Evolutionary conservation across 345 rosid species (phyloP).

Genomic region (Bruguiera sexangula): DNA sequence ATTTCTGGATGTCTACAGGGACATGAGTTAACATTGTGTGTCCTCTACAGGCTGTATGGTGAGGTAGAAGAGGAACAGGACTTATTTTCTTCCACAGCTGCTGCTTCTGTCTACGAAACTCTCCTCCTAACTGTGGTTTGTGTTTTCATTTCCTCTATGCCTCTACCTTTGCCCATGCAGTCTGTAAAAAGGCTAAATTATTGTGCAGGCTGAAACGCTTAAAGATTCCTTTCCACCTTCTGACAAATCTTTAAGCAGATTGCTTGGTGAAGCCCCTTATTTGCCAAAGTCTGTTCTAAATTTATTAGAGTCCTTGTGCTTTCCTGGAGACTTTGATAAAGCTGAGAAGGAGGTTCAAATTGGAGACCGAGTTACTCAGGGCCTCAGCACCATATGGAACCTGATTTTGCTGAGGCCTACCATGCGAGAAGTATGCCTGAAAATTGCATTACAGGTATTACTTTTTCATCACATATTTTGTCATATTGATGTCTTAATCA

Average conservation of each 20-base stretch:
- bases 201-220: slow-evolving; percentile 80
- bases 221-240: slow-evolving; percentile 95
- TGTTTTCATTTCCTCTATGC: slow-evolving; percentile 20
- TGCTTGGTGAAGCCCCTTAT: slow-evolving; percentile 91
- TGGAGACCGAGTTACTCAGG: slow-evolving; percentile 97
- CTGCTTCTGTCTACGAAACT: slow-evolving; percentile 81
- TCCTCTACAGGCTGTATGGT: slow-evolving; percentile 88
- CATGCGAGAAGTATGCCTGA: slow-evolving; percentile 75
- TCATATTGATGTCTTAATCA: not conserved
- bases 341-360: slow-evolving; percentile 60
- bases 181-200: not conserved
- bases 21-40: slow-evolving; percentile 94
- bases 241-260: slow-evolving; percentile 90
- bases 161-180: not conserved
- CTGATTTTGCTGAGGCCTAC: slow-evolving; percentile 85
- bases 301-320: slow-evolving; percentile 77
- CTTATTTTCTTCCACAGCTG: slow-evolving; percentile 86
- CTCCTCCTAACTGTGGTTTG: slow-evolving; percentile 80
- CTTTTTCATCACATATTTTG: slow-evolving; percentile 7
- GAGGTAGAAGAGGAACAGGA: slow-evolving; percentile 96
- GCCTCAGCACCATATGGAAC: slow-evolving; percentile 92
- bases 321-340: slow-evolving; percentile 58
- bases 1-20: slow-evolving; percentile 70
- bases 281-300: slow-evolving; percentile 78
- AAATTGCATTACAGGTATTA: slow-evolving; percentile 87